Evolutionary conservation across 345 rosid species (phyloP).

Genomic region (Eucalyptus albens): DNA sequence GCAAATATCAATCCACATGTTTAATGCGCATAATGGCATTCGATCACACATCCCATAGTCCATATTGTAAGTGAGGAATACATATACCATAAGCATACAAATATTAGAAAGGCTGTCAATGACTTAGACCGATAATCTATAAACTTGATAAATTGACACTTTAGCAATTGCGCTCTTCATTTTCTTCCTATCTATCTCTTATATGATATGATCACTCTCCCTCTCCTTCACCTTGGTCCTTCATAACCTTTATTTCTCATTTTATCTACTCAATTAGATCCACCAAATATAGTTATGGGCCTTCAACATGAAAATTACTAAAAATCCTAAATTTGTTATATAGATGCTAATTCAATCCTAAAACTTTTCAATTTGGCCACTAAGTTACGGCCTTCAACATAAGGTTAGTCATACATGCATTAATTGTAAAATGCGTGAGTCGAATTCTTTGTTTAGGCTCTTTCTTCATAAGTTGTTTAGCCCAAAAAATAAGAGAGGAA

Average conservation of each 20-base stretch:
- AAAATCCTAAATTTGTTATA: background rate
- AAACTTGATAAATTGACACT: background rate
- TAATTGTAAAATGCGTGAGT: accelerated
- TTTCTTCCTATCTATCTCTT: background rate
- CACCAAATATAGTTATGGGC: background rate
- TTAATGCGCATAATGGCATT: background rate
- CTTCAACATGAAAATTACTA: background rate
- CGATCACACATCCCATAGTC: background rate
- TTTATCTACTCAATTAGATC: background rate
- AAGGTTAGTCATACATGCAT: background rate
- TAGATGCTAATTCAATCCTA: accelerated
- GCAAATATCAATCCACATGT: accelerated
- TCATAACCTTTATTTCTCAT: background rate
- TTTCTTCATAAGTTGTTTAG: background rate
- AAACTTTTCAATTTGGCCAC: background rate
- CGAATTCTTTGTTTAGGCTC: background rate
- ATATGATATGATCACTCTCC: accelerated
- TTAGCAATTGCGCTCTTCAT: accelerated
- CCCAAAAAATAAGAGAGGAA: background rate
- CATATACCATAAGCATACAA: background rate
- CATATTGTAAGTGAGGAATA: background rate
- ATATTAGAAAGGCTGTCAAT: background rate
- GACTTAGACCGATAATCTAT: accelerated
- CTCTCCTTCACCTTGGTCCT: background rate
- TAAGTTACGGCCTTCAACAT: background rate